These are phyloP conservation scores for Aspergillus sp. DNA, from an alignment of 2,329 filamentous ascomycete genomes.

Conservation along the genomic window DNA sequence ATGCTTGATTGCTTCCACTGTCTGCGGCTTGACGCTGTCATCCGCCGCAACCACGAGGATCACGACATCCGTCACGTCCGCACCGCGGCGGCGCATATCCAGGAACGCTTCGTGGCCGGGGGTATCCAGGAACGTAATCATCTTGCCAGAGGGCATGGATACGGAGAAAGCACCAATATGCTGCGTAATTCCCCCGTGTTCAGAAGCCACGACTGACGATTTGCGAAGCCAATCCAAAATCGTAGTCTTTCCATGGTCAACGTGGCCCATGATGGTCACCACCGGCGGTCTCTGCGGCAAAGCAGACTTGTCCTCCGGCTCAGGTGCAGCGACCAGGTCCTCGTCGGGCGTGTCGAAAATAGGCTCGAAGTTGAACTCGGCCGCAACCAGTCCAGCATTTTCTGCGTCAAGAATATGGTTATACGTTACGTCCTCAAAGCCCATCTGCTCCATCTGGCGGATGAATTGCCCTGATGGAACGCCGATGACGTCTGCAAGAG, in stretches of 20 bases:
- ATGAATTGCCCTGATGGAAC: constrained; percentile 64
- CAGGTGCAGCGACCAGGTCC: constrained; percentile 64
- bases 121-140: constrained; percentile 93
- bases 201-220: constrained; percentile 78
- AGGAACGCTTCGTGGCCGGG: constrained; percentile 93
- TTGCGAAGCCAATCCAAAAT: constrained; percentile 88
- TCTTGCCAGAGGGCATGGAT: constrained; percentile 71
- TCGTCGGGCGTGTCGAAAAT: constrained; percentile 57
- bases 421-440: constrained; percentile 74
- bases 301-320: constrained; percentile 55
- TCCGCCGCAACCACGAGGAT: constrained; percentile 92
- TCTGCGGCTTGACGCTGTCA: constrained; percentile 95
- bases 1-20: constrained; percentile 90
- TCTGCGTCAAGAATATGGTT: constrained; percentile 86
- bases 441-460: constrained; percentile 67
- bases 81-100: constrained; percentile 89
- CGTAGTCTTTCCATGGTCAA: constrained; percentile 97
- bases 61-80: constrained; percentile 93
- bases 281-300: constrained; percentile 77
- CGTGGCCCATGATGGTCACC: constrained; percentile 98
- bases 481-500: constrained; percentile 65
- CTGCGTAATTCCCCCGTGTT: constrained; percentile 95
- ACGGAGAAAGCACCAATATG: constrained; percentile 98
- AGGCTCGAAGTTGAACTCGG: constrained; percentile 88
- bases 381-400: constrained; percentile 77